Percentiles rank a stretch among this genome's conserved stretches.
Conservation (phyloP, 78 protist genomes). For the Tieghemostelium lacteum region DNA sequence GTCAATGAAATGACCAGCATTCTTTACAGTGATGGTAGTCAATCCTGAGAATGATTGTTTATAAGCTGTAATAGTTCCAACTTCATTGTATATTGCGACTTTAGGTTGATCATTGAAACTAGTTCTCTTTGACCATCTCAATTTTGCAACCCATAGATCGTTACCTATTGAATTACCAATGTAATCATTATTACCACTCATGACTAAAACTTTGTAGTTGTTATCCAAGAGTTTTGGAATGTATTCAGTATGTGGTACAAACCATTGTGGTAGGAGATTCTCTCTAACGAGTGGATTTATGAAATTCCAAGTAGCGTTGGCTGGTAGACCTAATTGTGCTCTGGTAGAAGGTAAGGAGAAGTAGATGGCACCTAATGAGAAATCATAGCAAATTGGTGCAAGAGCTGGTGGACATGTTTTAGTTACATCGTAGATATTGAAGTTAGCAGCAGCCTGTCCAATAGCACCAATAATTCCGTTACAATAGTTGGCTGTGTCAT, state of each 20-base stretch:
- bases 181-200: slow-evolving; percentile 58
- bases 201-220: slow-evolving; percentile 46
- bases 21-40: slow-evolving; percentile 36
- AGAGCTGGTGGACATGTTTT: slow-evolving; percentile 21
- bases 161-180: slow-evolving; percentile 68
- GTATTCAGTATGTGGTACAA: slow-evolving; percentile 32
- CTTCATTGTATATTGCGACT: slow-evolving; percentile 3
- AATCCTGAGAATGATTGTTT: slow-evolving; percentile 57
- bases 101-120: slow-evolving; percentile 34
- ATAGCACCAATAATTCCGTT: slow-evolving; percentile 22
- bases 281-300: slow-evolving; percentile 18
- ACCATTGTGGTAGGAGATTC: slow-evolving; percentile 60
- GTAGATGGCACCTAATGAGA: slow-evolving; percentile 38
- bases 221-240: slow-evolving; percentile 60
- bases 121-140: slow-evolving; percentile 25
- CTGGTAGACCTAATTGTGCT: slow-evolving; percentile 2
- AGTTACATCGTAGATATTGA: slow-evolving; percentile 54
- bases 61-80: slow-evolving; percentile 66
- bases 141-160: slow-evolving; percentile 26
- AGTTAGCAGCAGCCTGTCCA: slow-evolving; percentile 24
- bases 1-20: slow-evolving; percentile 87
- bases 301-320: slow-evolving; percentile 53
- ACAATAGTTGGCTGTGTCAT: slow-evolving; percentile 10
- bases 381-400: slow-evolving; percentile 90
- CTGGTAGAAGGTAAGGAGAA: slow-evolving; percentile 14